These are phyloP conservation scores for Piper longum DNA, from an alignment of 164 flowering plant species.

Conservation along the genomic window DNA sequence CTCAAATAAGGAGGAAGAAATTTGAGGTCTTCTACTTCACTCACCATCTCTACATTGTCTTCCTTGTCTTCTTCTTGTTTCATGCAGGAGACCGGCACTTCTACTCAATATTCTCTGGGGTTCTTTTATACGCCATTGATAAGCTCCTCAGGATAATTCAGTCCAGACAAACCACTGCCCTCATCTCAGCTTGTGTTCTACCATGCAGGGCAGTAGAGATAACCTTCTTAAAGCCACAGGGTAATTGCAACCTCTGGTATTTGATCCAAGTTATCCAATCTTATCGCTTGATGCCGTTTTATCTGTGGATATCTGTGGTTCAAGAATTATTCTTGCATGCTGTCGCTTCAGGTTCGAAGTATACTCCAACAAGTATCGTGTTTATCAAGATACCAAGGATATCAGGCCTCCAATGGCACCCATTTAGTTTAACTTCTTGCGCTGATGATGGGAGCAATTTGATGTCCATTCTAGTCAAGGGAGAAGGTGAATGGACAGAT, in stretches of 20 bases:
- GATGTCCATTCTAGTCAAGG: constrained; percentile 47
- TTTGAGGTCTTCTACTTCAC: constrained; percentile 91
- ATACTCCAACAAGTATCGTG: constrained; percentile 55
- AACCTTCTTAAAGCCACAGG: constrained; percentile 48
- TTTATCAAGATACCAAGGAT: constrained; percentile 61
- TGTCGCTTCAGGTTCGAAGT: constrained; percentile 38
- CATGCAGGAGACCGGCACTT: constrained; percentile 84
- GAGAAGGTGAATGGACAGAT: constrained; percentile 68
- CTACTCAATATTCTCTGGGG: constrained; percentile 57
- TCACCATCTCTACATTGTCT: constrained; percentile 72
- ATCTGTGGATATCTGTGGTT: too few species aligned
- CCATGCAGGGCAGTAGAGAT: constrained; percentile 66
- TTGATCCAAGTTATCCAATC: background rate
- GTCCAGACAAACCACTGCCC: constrained; percentile 43
- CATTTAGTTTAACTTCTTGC: constrained; percentile 72
- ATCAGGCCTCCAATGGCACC: constrained; percentile 68
- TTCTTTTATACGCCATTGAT: constrained; percentile 72
- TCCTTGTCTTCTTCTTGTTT: constrained; percentile 64
- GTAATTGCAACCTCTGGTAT: constrained; percentile 17
- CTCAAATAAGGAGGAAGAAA: constrained; percentile 39
- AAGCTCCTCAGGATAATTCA: constrained; percentile 60
- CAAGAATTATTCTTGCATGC: background rate
- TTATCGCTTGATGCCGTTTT: too few species aligned
- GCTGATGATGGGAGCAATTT: constrained; percentile 35
- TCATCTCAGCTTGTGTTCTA: constrained; percentile 50